A percentile compares a stretch with the other conserved stretches of the same genome.
These are phyloP conservation scores for Auricularia auricula-judae DNA, from an alignment of 768 basidiomycete species.

Conservation along the genomic window DNA sequence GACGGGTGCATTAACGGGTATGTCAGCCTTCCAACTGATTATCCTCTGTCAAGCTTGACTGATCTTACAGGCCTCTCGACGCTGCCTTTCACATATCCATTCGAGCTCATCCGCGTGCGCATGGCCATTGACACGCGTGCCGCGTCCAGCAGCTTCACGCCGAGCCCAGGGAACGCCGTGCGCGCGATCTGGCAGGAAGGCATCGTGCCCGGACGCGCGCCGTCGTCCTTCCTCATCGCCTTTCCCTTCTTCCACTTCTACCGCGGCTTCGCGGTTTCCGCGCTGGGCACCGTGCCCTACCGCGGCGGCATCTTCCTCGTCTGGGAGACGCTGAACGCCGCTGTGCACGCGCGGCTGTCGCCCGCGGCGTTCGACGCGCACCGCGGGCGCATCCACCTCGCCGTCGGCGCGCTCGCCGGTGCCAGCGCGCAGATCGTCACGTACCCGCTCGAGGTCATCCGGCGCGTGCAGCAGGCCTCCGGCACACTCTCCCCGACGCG, in stretches of 20 bases:
- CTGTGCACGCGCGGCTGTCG: conserved; percentile 40
- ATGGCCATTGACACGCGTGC: conserved; percentile 73
- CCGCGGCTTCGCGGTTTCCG: conserved; percentile 89
- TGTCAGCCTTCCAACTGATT: conserved; percentile 11
- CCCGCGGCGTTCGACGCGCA: conserved; percentile 25
- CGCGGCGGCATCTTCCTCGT: conserved; percentile 90
- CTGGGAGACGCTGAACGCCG: conserved; percentile 52
- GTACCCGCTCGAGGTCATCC: conserved; percentile 90
- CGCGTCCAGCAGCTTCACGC: conserved; percentile 37
- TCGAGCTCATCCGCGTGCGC: conserved; percentile 91
- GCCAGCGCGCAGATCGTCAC: conserved; percentile 78
- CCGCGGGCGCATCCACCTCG: conserved; percentile 38
- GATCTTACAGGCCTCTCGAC: conserved; percentile 1
- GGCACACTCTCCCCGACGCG: conserved; percentile 67
- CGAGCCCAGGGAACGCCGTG: conserved; percentile 39
- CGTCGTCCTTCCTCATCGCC: conserved; percentile 33
- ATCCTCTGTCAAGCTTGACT: conserved; percentile 1
- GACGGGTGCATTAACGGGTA: conserved; percentile 83
- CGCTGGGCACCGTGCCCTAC: conserved; percentile 90
- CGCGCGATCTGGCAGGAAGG: conserved; percentile 58
- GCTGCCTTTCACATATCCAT: conserved; percentile 76
- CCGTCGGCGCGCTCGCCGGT: conserved; percentile 79
- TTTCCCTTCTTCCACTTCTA: conserved; percentile 86
- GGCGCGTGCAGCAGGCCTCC: conserved; percentile 91
- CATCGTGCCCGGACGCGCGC: conserved; percentile 16